These are phyloP conservation scores for Arthrobotrys sinensis DNA, from an alignment of 2,329 filamentous ascomycete species.

Conservation along the genomic window DNA sequence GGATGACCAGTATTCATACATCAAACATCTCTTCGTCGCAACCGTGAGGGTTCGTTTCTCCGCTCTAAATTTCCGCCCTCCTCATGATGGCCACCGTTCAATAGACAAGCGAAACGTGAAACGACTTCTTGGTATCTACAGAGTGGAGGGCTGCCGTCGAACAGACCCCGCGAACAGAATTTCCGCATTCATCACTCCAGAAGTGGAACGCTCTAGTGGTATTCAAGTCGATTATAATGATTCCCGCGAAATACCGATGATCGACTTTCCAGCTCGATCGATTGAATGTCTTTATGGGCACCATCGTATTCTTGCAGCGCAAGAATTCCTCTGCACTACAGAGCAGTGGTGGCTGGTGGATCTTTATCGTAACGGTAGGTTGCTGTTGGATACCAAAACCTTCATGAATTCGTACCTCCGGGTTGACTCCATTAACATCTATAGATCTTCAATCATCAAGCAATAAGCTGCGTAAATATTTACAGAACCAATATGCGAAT, in stretches of 20 bases:
- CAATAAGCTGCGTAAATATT: neutral
- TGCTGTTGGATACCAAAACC: neutral
- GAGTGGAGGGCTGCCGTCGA: constrained; percentile 12
- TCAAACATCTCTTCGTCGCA: constrained; percentile 12
- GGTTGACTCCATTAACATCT: too few species aligned
- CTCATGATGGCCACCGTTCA: constrained; percentile 6
- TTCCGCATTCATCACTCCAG: neutral
- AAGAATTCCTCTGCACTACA: constrained; percentile 3
- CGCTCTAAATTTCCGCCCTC: constrained; percentile 1
- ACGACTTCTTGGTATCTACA: constrained; percentile 16
- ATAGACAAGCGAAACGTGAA: constrained; percentile 26
- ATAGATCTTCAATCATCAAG: neutral
- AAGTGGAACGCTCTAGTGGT: neutral
- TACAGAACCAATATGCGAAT: constrained; percentile 26
- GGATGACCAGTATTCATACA: neutral
- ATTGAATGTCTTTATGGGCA: constrained; percentile 29
- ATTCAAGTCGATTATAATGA: neutral
- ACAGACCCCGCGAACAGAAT: constrained; percentile 10
- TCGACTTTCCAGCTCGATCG: constrained; percentile 9
- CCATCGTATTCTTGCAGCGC: constrained; percentile 15
- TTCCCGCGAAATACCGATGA: neutral
- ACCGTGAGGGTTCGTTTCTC: constrained; percentile 6
- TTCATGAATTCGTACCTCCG: too few species aligned
- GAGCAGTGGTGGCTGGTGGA: constrained; percentile 10
- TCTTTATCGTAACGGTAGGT: constrained; percentile 9